phyloP scores from a whole-genome alignment of 2,329 filamentous ascomycete species.

The Zalaria obscura region DNA sequence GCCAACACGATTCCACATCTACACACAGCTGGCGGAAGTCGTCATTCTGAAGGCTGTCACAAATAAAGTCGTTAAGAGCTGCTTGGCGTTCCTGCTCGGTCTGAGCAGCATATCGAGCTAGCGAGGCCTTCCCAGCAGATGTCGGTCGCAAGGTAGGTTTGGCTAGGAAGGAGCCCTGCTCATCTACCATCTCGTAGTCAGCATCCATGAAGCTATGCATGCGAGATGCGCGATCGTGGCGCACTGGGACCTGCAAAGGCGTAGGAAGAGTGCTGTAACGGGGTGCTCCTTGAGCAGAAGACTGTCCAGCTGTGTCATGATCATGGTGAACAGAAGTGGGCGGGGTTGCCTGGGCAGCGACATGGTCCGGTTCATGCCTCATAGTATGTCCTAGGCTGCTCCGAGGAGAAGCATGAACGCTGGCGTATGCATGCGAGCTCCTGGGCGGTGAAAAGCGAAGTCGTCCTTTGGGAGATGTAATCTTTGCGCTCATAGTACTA shows the following conservation, averaged over 20 bases:
- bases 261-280: too few species aligned
- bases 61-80: constrained; percentile 35
- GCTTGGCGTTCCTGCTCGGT: constrained; percentile 25
- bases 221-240: background rate
- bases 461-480: too few species aligned
- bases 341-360: too few species aligned
- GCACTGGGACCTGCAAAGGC: background rate
- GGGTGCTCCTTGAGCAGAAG: too few species aligned
- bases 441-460: too few species aligned
- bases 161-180: background rate
- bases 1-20: constrained; percentile 36
- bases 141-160: background rate
- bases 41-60: constrained; percentile 33
- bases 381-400: too few species aligned
- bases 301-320: too few species aligned
- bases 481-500: too few species aligned
- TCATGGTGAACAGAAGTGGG: too few species aligned
- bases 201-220: background rate
- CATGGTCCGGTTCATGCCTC: too few species aligned
- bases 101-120: constrained; percentile 21
- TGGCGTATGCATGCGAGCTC: too few species aligned
- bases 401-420: too few species aligned
- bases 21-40: constrained; percentile 36
- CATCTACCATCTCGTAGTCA: background rate
- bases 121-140: background rate